Conservation (phyloP, 768 basidiomycete genomes). For the Psilocybe subaeruginosa region DNA sequence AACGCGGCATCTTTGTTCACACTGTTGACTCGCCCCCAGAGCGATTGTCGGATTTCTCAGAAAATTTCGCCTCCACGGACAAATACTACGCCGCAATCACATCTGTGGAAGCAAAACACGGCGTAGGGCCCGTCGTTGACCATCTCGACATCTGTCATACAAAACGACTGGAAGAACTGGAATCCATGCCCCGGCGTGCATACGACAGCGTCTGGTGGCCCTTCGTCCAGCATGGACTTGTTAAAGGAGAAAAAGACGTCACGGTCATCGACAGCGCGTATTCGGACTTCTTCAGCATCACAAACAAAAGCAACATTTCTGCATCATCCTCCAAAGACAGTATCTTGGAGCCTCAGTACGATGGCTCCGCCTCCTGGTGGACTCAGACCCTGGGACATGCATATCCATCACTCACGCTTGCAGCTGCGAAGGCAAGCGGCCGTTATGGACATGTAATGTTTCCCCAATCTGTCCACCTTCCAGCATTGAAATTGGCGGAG, state of each 20-base stretch:
- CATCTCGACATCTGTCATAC: slow-evolving; percentile 68
- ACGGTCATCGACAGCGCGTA: slow-evolving; percentile 91
- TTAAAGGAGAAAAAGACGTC: slow-evolving; percentile 71
- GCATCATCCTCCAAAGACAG: slow-evolving; percentile 16
- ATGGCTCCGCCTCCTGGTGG: slow-evolving; percentile 98
- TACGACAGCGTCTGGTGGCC: slow-evolving; percentile 93
- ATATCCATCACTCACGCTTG: slow-evolving; percentile 73
- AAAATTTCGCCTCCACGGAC: slow-evolving; percentile 59
- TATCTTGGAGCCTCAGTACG: slow-evolving; percentile 64
- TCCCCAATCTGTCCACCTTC: slow-evolving; percentile 84
- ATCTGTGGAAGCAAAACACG: slow-evolving; percentile 36
- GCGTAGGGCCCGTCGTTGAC: slow-evolving; percentile 49
- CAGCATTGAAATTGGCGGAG: slow-evolving; percentile 85
- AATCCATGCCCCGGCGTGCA: slow-evolving; percentile 78
- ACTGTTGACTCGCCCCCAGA: slow-evolving; percentile 64
- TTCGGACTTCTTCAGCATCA: slow-evolving; percentile 85
- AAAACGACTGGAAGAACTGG: slow-evolving; percentile 69
- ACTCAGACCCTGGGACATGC: slow-evolving; percentile 92
- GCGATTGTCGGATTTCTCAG: slow-evolving; percentile 38
- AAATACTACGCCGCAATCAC: slow-evolving; percentile 70
- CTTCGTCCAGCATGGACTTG: slow-evolving; percentile 87
- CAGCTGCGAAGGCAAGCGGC: slow-evolving; percentile 88
- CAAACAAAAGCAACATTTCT: slow-evolving; percentile 35
- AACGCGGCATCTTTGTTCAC: slow-evolving; percentile 61
- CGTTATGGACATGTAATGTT: slow-evolving; percentile 98